phyloP scores from a whole-genome alignment of 768 basidiomycete species.

The Coprinopsis cinerea region DNA sequence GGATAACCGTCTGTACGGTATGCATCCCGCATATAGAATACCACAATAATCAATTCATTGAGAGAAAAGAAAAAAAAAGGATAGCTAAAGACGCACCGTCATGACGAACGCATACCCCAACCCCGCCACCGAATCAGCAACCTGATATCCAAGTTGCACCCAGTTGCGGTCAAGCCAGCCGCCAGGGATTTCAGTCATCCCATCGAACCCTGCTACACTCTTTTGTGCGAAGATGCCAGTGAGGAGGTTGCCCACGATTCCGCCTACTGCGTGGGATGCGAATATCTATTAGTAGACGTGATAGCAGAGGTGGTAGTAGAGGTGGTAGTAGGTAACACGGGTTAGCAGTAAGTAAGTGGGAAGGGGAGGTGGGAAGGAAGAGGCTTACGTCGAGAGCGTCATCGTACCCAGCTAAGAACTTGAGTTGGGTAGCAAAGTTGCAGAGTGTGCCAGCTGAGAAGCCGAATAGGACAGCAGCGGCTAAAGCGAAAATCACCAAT shows the following conservation, averaged over 20 bases:
- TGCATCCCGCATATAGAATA: neutral
- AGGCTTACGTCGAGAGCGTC: slow-evolving; percentile 71
- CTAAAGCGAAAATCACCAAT: too few species aligned
- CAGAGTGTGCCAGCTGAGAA: slow-evolving; percentile 77
- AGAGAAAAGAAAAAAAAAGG: too few species aligned
- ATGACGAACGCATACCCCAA: slow-evolving; percentile 68
- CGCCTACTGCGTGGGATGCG: slow-evolving; percentile 76
- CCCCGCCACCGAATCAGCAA: slow-evolving; percentile 68
- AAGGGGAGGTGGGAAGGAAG: neutral
- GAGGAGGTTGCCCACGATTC: slow-evolving; percentile 74
- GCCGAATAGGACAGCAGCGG: slow-evolving; percentile 83
- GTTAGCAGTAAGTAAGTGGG: neutral
- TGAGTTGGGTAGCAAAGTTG: slow-evolving; percentile 96
- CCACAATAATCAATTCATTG: too few species aligned
- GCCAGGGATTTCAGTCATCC: slow-evolving; percentile 55
- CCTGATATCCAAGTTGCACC: slow-evolving; percentile 79
- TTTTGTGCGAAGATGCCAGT: slow-evolving; percentile 87
- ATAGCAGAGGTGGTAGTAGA: neutral
- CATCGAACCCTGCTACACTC: slow-evolving; percentile 77
- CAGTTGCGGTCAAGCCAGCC: slow-evolving; percentile 87
- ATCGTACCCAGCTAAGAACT: slow-evolving; percentile 72
- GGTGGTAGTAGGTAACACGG: neutral
- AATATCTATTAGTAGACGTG: slow-evolving; percentile 57
- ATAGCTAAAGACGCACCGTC: slow-evolving; percentile 43
- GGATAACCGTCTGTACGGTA: slow-evolving; percentile 57